Base-by-base conservation (phyloP, 257 asterid species). In the Euphrasia confusa region DNA sequence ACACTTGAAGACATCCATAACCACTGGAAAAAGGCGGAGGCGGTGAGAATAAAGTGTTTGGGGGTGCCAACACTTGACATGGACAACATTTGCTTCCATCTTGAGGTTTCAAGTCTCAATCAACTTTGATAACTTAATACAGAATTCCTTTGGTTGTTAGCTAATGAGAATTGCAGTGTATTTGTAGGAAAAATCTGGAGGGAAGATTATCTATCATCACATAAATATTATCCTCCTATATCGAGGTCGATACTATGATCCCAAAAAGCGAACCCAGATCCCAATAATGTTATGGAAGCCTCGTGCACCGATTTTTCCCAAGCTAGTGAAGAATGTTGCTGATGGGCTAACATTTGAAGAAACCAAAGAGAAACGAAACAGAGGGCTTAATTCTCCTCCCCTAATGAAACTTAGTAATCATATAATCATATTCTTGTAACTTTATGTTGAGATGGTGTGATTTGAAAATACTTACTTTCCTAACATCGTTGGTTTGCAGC, bases 11-110 rank as follows among this genome's bases (percentile, higher is more conserved):
- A 91, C 71, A 79, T 91, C 64, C 95, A 88, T 72, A 79, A 62
- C 78, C 85, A 91, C 69, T 91, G 98, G 96, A 91, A 75, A 75
- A 80, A 78, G 72, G 96, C 96, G 2, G 94, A 84, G 77, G 96
- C 96, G 10, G 87, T 88, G 72, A 77, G 96, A 73, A 84, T 91
- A 40, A 88, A 88, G 74, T 91, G 98, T 73, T 75, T 84, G 78
- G 98, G 96, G 61, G 91, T 85, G 67, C 95, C 96, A 9, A 90
- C 98, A 67, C 88, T 85, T 54, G 95, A 91, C 75, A 88, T 88
- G 95, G 96, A 86, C 75, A 91, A 85, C 10, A 56, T 88, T 37
- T 85, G 98, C 77, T 84, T 80, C 79, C 96, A 91, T 75, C 91
- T 91, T 13, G 87, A 91, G 98, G 98, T 90, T 74, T 68, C 44